Conservation (phyloP, 257 asterid genomes). For the Petunia secreta region DNA sequence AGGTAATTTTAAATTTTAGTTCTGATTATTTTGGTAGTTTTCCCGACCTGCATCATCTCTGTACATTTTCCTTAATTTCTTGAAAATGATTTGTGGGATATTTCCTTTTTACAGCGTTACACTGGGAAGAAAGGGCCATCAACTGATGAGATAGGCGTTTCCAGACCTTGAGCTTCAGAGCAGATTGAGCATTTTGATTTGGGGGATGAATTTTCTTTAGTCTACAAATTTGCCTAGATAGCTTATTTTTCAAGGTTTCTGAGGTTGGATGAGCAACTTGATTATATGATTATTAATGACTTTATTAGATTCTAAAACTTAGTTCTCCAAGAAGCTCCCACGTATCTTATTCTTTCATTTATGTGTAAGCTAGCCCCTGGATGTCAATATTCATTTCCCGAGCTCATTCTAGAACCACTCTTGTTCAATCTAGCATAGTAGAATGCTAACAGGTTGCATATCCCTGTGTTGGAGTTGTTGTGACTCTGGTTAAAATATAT, state of each 20-base stretch:
- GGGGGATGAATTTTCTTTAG: conserved; percentile 39
- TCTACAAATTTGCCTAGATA: conserved; percentile 33
- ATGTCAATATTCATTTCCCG: conserved; percentile 8
- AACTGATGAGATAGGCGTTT: conserved; percentile 55
- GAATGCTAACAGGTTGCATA: neutral
- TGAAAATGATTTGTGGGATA: conserved; percentile 17
- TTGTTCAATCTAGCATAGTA: conserved; percentile 8
- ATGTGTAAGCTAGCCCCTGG: conserved; percentile 14
- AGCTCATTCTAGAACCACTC: conserved; percentile 3
- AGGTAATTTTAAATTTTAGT: conserved; percentile 49
- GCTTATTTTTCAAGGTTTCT: conserved; percentile 33
- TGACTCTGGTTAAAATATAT: neutral
- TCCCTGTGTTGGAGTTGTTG: conserved; percentile 16
- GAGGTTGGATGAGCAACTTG: conserved; percentile 31
- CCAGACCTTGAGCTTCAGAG: conserved; percentile 58
- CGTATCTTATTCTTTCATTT: conserved; percentile 16
- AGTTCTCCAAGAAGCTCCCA: conserved; percentile 23
- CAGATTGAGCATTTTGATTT: conserved; percentile 38
- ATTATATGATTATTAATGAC: conserved; percentile 31
- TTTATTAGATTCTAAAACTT: conserved; percentile 21
- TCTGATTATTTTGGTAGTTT: conserved; percentile 3
- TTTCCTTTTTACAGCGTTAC: conserved; percentile 67
- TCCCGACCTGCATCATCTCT: neutral
- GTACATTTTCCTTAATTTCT: neutral
- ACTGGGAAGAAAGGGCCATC: conserved; percentile 70